These are phyloP conservation scores for Penicillium desertorum DNA, from an alignment of 495 filamentous ascomycete genomes.

Conservation along the genomic window DNA sequence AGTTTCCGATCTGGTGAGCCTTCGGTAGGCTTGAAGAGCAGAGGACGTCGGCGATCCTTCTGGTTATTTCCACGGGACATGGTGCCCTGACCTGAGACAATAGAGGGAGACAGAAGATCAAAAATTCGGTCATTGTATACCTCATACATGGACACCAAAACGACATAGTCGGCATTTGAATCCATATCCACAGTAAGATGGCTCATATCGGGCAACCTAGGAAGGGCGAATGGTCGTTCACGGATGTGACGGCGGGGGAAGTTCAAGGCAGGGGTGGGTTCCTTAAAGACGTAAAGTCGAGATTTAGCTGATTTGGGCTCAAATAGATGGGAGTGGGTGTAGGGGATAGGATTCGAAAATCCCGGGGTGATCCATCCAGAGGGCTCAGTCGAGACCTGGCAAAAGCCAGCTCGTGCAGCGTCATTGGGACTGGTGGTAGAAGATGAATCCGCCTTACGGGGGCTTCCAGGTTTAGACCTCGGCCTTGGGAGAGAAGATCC, in stretches of 20 bases:
- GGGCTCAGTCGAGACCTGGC: conserved; percentile 15
- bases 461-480: conserved; percentile 28
- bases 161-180: conserved; percentile 74
- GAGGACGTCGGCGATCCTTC: conserved; percentile 71
- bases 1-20: conserved; percentile 81
- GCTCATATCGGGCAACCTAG: conserved; percentile 71
- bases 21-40: conserved; percentile 88
- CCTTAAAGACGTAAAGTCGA: conserved; percentile 46
- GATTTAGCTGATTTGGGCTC: conserved; percentile 37
- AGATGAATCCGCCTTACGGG: conserved; percentile 10
- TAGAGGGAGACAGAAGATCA: conserved; percentile 70
- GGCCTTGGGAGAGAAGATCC: conserved; percentile 30
- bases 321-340: conserved; percentile 20
- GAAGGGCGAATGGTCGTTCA: conserved; percentile 62
- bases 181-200: conserved; percentile 67
- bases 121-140: conserved; percentile 99
- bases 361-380: conserved; percentile 18
- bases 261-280: conserved; percentile 47
- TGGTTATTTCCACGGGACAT: conserved; percentile 44
- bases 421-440: conserved; percentile 7
- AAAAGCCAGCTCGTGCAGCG: conserved; percentile 12
- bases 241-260: conserved; percentile 59
- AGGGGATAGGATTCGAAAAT: conserved; percentile 19
- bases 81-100: conserved; percentile 39
- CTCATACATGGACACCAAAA: conserved; percentile 96